Percentiles rank a stretch among this genome's conserved stretches.
Conservation (phyloP, 352 stramenopile species). For the Pythium brachiatum region DNA sequence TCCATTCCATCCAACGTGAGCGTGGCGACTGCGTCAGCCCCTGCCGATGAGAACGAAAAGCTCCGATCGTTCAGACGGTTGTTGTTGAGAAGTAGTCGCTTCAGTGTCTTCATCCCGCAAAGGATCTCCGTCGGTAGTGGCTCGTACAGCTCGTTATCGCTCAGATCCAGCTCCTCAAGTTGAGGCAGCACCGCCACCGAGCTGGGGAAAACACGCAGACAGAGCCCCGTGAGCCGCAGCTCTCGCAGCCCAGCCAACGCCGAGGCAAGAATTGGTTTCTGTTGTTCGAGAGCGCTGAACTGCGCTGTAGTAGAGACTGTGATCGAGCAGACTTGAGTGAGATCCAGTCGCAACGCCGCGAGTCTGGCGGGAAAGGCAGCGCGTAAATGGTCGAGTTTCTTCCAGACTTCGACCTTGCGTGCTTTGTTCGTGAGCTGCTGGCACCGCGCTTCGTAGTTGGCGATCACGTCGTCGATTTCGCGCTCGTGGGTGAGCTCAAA, state of each 20-base stretch:
- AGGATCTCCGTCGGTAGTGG: conserved; percentile 18
- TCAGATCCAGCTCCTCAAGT: conserved; percentile 36
- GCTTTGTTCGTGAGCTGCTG: conserved; percentile 18
- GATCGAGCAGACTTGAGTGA: conserved; percentile 3
- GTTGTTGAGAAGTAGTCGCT: conserved; percentile 33
- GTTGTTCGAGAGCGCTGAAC: background rate
- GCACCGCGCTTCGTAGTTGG: conserved; percentile 30
- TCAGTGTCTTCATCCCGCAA: conserved; percentile 20
- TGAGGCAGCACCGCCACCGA: conserved; percentile 21
- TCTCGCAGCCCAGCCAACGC: conserved; percentile 7
- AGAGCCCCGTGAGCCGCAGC: conserved; percentile 23
- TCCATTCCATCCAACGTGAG: background rate
- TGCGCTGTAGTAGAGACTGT: background rate
- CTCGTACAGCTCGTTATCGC: conserved; percentile 29
- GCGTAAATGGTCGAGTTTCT: conserved; percentile 38
- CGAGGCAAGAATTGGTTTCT: background rate
- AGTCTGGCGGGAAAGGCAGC: conserved; percentile 9
- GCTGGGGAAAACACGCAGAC: conserved; percentile 23
- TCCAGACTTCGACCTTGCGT: conserved; percentile 31
- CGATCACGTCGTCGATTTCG: conserved; percentile 23
- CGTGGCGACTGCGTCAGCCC: background rate
- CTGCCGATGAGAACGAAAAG: background rate
- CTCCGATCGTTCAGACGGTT: conserved; percentile 34
- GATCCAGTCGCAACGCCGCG: conserved; percentile 1
- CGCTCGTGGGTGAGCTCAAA: conserved; percentile 28